Base-by-base conservation (phyloP, 257 asterid species). In the Lithospermum erythrorhizon region DNA sequence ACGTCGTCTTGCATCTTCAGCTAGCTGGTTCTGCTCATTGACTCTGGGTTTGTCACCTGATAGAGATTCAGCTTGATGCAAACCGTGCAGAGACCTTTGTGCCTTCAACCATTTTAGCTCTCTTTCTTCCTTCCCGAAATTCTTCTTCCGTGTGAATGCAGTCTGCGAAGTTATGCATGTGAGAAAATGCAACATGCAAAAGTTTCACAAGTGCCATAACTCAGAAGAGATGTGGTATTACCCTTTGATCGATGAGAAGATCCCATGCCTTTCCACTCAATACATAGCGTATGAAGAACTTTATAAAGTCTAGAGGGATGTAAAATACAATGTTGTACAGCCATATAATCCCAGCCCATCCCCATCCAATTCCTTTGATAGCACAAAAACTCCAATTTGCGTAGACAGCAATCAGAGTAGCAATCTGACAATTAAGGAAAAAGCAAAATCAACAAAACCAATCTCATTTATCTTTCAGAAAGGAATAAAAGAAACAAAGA, bases 281-380 rank as follows among this genome's bases (percentile, higher is more conserved):
- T 4, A 65, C 75, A 9, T 53, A 75, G 6, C 90, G 87, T 16
- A 76, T 79, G 27, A 77, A 68, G 82, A 87, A 80, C 61, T 87
- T 87, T 25, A 87, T 84, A 62, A 87, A 29, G 74, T 84, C 95
- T 18, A 84, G 90, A 64, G 95, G 95, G 63, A 87, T n/a, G 68
- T 84, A 87, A n/a, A 86, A 82, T 53, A 87, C 60, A 2, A 87
- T 62, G 72, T 79, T 87, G 73, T 63, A 87, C n/a, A 80, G 35
- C 95, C 95, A 87, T 56, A 84, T 82, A 57, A 77, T 83, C 61
- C 75, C 90, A 6, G 83, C 94, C 95, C 95, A 87, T 1, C 84
- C 86, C 95, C 95, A 87, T 53, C 94, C 95, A 29, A 84, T 76
- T 27, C 94, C 95, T 48, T 72, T 53, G 15, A 87, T 78, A 53